phyloP scores from a whole-genome alignment of 2,329 filamentous ascomycete genomes.

The Stagonosporopsis cucurbitacearum region DNA sequence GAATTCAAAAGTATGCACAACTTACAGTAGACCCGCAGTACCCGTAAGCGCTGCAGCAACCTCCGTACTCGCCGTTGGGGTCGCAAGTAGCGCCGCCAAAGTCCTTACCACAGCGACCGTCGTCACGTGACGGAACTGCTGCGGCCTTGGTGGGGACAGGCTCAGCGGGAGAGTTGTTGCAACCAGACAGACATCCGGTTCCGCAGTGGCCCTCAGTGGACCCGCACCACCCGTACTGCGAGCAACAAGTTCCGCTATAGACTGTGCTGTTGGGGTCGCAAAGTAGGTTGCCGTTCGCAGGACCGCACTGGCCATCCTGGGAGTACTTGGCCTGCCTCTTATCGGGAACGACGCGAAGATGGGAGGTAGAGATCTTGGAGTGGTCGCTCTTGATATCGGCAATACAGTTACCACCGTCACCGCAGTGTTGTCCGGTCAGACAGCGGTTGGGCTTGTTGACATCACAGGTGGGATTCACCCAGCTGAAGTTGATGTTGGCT shows the following conservation, averaged over 20 bases:
- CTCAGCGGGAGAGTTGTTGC: conserved; percentile 24
- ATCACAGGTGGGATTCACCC: conserved; percentile 55
- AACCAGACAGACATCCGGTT: conserved; percentile 46
- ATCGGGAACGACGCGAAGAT: conserved; percentile 28
- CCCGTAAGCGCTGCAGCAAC: conserved; percentile 47
- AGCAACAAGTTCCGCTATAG: conserved; percentile 57
- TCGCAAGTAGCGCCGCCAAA: conserved; percentile 52
- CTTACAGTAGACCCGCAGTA: conserved; percentile 46
- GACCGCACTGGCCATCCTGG: conserved; percentile 50
- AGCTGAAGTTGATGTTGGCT: conserved; percentile 59
- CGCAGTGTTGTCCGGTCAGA: conserved; percentile 49
- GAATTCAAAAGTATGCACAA: neutral
- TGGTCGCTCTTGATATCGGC: conserved; percentile 32
- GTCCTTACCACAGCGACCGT: conserved; percentile 52
- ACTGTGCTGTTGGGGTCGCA: conserved; percentile 54
- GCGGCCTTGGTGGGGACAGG: conserved; percentile 14
- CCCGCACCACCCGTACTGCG: conserved; percentile 54
- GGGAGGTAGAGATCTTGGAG: conserved; percentile 36
- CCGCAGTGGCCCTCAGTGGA: conserved; percentile 50
- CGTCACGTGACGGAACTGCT: conserved; percentile 27
- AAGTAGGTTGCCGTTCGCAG: conserved; percentile 48
- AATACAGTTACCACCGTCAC: conserved; percentile 44
- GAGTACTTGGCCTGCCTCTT: conserved; percentile 48
- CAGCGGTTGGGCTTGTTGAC: conserved; percentile 36
- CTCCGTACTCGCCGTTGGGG: conserved; percentile 47